These are phyloP conservation scores for Hypoxylon sp. DNA, from an alignment of 2,329 filamentous ascomycete genomes.

Conservation along the genomic window DNA sequence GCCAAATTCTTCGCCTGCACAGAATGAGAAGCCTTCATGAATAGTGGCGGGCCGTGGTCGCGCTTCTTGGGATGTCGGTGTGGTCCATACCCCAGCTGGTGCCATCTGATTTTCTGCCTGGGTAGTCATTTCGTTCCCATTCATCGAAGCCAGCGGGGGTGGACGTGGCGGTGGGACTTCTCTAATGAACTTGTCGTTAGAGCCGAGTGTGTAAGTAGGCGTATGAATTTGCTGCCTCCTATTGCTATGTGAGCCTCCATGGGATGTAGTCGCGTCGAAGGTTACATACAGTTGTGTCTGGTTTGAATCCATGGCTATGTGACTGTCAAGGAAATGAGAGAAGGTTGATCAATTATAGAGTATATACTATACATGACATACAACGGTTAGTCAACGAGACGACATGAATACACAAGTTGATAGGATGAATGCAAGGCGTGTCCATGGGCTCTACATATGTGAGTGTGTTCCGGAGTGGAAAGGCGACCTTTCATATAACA, in stretches of 20 bases:
- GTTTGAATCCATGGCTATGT: slow-evolving; percentile 64
- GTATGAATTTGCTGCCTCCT: slow-evolving; percentile 64
- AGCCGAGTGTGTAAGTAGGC: slow-evolving; percentile 64
- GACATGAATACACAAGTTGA: slow-evolving; percentile 50
- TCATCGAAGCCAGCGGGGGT: slow-evolving; percentile 63
- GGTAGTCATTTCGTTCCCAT: slow-evolving; percentile 62
- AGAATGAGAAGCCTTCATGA: slow-evolving; percentile 72
- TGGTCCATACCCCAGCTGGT: slow-evolving; percentile 66
- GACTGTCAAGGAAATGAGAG: slow-evolving; percentile 53
- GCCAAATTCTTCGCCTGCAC: slow-evolving; percentile 66
- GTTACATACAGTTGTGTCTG: slow-evolving; percentile 66
- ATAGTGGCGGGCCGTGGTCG: slow-evolving; percentile 70
- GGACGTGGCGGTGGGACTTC: slow-evolving; percentile 60
- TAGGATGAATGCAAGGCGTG: slow-evolving; percentile 42
- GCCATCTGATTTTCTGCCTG: slow-evolving; percentile 63
- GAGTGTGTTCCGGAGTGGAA: slow-evolving; percentile 55
- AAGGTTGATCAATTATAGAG: slow-evolving; percentile 54
- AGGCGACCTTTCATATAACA: slow-evolving; percentile 55
- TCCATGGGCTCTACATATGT: slow-evolving; percentile 52
- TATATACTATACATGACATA: slow-evolving; percentile 53
- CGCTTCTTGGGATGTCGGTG: slow-evolving; percentile 64
- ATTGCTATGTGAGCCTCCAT: slow-evolving; percentile 55
- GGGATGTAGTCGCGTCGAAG: slow-evolving; percentile 36
- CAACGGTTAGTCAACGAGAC: slow-evolving; percentile 56
- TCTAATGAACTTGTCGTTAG: slow-evolving; percentile 63